Percentiles rank a stretch among this genome's conserved stretches.
Conservation (phyloP, 257 asterid genomes). For the Gentiana macrophylla region DNA sequence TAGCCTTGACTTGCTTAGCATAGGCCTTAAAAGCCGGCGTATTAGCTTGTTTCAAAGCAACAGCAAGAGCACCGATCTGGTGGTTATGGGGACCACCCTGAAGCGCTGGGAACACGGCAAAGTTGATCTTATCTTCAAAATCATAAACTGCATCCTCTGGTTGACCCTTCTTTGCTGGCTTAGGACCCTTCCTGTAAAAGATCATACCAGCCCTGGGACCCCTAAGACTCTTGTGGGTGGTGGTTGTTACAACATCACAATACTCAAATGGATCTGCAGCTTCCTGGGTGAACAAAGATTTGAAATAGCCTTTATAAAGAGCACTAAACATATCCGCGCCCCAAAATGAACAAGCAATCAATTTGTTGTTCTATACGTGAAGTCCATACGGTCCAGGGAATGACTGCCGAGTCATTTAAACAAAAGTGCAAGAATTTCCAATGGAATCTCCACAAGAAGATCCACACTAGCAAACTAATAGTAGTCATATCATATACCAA, state of each 20-base stretch:
- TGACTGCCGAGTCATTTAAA: too few species aligned
- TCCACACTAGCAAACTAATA: too few species aligned
- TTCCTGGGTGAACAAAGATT: constrained; percentile 26
- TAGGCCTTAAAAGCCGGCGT: constrained; percentile 80
- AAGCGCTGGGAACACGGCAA: constrained; percentile 85
- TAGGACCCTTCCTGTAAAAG: constrained; percentile 36
- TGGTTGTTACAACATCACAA: constrained; percentile 56
- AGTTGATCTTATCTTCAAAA: constrained; percentile 87
- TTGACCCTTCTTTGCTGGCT: constrained; percentile 41
- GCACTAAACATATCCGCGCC: background rate
- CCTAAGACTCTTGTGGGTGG: constrained; percentile 81
- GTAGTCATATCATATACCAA: too few species aligned
- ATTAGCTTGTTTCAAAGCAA: constrained; percentile 73
- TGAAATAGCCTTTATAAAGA: background rate
- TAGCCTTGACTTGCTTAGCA: constrained; percentile 87
- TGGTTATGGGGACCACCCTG: constrained; percentile 99
- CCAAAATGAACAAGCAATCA: background rate
- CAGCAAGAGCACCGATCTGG: constrained; percentile 95
- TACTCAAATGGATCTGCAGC: constrained; percentile 58
- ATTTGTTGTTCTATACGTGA: too few species aligned
- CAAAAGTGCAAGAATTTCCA: too few species aligned
- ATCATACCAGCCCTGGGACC: constrained; percentile 52
- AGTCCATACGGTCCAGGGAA: too few species aligned
- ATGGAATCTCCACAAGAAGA: too few species aligned
- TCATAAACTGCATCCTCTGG: constrained; percentile 78